These are phyloP conservation scores for Datisca glomerata DNA, from an alignment of 306 rosid species.

Conservation along the genomic window DNA sequence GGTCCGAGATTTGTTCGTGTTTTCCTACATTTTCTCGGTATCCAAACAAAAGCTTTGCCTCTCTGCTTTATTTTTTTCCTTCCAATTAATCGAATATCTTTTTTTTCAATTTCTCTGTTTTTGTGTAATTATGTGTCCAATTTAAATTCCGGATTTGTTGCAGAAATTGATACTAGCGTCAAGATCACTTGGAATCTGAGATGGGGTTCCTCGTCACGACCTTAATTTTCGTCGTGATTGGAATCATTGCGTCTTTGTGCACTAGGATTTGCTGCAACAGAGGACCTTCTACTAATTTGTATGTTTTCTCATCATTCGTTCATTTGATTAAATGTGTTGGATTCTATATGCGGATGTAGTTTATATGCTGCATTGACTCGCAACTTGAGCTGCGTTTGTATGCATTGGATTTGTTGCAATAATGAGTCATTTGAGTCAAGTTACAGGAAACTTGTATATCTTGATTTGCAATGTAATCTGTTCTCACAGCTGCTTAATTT, in stretches of 20 bases:
- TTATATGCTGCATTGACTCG: neutral
- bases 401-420: too few species aligned
- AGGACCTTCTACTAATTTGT: constrained; percentile 84
- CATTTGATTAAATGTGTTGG: neutral
- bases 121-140: neutral
- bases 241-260: constrained; percentile 62
- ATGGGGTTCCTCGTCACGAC: constrained; percentile 81
- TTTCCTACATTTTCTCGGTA: too few species aligned
- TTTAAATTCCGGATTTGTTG: neutral
- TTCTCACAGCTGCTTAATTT: too few species aligned
- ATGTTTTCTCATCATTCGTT: constrained; percentile 8
- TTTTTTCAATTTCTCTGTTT: neutral
- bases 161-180: neutral
- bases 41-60: too few species aligned
- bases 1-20: too few species aligned
- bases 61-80: too few species aligned
- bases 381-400: too few species aligned
- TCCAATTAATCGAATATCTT: too few species aligned
- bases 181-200: constrained; percentile 14
- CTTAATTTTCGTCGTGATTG: constrained; percentile 57
- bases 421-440: too few species aligned
- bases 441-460: too few species aligned
- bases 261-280: constrained; percentile 71
- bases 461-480: too few species aligned
- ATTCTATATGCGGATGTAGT: neutral